These are phyloP conservation scores for Tephrocybe sp. DNA, from an alignment of 768 basidiomycete species.

Conservation along the genomic window DNA sequence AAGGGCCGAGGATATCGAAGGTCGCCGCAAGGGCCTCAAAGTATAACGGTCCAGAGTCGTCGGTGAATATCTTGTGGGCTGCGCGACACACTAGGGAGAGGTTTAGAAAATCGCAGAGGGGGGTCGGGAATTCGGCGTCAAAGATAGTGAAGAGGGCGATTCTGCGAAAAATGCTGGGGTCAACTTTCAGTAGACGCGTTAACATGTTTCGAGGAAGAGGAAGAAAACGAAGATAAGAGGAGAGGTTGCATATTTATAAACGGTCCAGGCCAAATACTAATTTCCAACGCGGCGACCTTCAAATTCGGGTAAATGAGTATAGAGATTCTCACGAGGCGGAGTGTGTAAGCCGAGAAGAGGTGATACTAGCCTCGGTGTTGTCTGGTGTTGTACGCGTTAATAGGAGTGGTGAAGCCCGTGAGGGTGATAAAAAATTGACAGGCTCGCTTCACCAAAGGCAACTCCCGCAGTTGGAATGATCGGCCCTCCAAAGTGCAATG, in stretches of 20 bases:
- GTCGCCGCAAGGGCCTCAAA: constrained; percentile 40
- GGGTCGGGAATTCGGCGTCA: constrained; percentile 25
- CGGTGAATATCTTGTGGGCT: constrained; percentile 24
- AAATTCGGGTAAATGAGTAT: constrained; percentile 11
- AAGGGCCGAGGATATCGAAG: constrained; percentile 46
- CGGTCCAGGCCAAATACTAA: constrained; percentile 1
- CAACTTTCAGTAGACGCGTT: constrained; percentile 26
- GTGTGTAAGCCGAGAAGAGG: constrained; percentile 9
- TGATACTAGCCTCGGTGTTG: constrained; percentile 1
- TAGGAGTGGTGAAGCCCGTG: background rate
- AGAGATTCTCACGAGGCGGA: constrained; percentile 19
- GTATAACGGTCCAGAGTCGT: constrained; percentile 29
- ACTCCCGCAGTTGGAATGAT: constrained; percentile 11
- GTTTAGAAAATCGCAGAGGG: constrained; percentile 29
- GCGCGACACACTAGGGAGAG: constrained; percentile 33
- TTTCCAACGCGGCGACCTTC: constrained; percentile 22
- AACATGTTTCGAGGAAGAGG: constrained; percentile 26
- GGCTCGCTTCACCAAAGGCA: constrained; percentile 9
- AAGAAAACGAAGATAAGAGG: constrained; percentile 5
- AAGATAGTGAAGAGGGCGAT: constrained; percentile 30
- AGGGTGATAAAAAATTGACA: constrained; percentile 5
- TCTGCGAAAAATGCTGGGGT: constrained; percentile 33
- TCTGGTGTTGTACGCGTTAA: background rate
- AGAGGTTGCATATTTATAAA: constrained; percentile 16
- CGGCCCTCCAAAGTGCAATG: constrained; percentile 1